Base-by-base conservation (phyloP, 2,329 filamentous ascomycete genomes). In the Albophoma yamanashiensis region DNA sequence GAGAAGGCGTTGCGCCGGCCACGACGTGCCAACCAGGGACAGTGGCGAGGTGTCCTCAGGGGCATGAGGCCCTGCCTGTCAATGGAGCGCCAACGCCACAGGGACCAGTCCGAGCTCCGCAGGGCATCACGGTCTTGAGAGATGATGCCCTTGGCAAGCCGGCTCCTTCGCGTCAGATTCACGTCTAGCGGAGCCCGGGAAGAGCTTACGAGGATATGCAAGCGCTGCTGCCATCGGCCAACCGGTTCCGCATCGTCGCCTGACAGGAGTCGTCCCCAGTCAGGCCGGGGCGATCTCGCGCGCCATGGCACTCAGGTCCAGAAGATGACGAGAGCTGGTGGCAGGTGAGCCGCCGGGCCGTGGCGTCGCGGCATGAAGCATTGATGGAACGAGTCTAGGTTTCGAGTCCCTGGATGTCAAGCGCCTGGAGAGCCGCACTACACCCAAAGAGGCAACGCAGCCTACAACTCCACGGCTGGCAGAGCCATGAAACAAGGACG, bases 351-450 rank as follows among this genome's bases (percentile, higher is more conserved):
- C 39, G 39, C 59, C 59, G 57, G 56, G 61, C 59, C 61, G 60
- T 62, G 62, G 66, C 56, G 68, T 65, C 60, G 62, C 62, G 53
- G 62, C 66, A 71, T 79, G 77, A 79, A 72, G 77, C 77, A 79
- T 66, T 73, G 67, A 72, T 79, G 77, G 71, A 75, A 79, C 77
- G 75, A 60, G 68, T 69, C 67, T 64, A 64, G 68, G 77, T 79
- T 79, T 79, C 77, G 76, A 63, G 64, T 60, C 59, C 65, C 61
- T 62, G 64, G 63, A 64, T 63, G 63, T 53, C 65, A 65, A 59
- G 60, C 62, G 59, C 5, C 60, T 60, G 50, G 52, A 53, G 52
- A 58, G 25, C 25, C 22, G 39, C 57, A 36, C 57, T 62, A 59
- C 27, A 34, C 61, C 61, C 17, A 56, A 59, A 55, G 20, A 5